Conservation (phyloP, 495 filamentous ascomycete species). For the Cairneyella variabilis region DNA sequence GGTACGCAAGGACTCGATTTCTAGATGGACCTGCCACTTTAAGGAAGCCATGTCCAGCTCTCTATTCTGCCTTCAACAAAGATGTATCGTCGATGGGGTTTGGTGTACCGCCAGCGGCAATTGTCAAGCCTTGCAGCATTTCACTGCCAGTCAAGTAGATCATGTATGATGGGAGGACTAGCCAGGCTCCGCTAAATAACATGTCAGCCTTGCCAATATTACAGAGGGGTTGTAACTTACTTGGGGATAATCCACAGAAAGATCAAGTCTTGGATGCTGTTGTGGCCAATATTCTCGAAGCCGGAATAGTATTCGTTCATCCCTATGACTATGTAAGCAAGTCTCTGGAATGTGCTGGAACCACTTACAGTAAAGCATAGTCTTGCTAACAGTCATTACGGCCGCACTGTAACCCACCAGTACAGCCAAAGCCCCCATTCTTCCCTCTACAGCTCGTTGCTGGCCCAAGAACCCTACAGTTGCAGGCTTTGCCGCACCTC, state of each 20-base stretch:
- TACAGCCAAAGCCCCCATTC: slow-evolving; percentile 57
- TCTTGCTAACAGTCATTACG: slow-evolving; percentile 86
- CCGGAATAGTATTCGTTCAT: slow-evolving; percentile 73
- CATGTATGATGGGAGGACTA: slow-evolving; percentile 69
- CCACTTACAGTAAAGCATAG: slow-evolving; percentile 75
- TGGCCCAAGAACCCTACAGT: slow-evolving; percentile 41
- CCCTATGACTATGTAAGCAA: slow-evolving; percentile 41
- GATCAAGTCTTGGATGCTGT: slow-evolving; percentile 51
- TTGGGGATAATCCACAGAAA: slow-evolving; percentile 77
- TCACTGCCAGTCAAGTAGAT: slow-evolving; percentile 65
- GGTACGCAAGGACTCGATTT: background rate
- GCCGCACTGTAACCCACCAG: slow-evolving; percentile 64
- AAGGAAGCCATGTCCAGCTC: background rate
- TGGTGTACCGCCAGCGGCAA: slow-evolving; percentile 29
- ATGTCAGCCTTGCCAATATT: slow-evolving; percentile 7
- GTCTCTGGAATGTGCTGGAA: background rate
- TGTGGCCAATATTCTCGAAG: slow-evolving; percentile 79
- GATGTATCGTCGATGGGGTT: slow-evolving; percentile 18
- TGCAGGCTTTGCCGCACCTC: slow-evolving; percentile 35
- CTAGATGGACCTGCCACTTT: too few species aligned
- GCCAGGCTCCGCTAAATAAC: slow-evolving; percentile 65
- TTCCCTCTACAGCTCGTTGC: slow-evolving; percentile 52
- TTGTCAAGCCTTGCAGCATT: slow-evolving; percentile 63
- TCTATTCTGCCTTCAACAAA: slow-evolving; percentile 28
- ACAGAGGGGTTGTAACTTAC: slow-evolving; percentile 42